Percentiles rank a stretch among this genome's conserved stretches.
phyloP scores from a whole-genome alignment of 108 stramenopile genomes.

The Skeletonema marinoi region DNA sequence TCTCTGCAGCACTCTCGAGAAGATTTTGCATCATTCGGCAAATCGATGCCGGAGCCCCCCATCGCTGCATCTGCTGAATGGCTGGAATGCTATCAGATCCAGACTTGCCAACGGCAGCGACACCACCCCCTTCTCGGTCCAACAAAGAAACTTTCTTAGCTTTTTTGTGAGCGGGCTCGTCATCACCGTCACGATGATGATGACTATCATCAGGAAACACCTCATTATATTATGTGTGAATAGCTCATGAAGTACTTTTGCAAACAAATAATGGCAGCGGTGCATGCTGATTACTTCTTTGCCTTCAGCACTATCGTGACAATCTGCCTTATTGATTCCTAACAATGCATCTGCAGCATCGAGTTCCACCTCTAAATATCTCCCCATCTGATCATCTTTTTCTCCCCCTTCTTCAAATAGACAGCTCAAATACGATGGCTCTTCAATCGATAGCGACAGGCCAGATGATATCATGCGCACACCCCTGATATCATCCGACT shows the following conservation, averaged over 20 bases:
- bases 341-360: background rate
- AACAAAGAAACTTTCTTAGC: no score
- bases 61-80: background rate
- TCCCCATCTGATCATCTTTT: background rate
- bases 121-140: background rate
- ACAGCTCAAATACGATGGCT: constrained; percentile 2
- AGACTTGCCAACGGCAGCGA: background rate
- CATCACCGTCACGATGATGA: no score
- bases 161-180: no score
- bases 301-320: no score
- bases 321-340: no score
- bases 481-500: constrained; percentile 2
- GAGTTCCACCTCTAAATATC: background rate
- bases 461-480: constrained; percentile 5
- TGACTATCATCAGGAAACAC: no score
- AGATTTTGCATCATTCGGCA: constrained; percentile 14
- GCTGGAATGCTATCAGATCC: background rate
- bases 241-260: no score
- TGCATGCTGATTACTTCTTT: no score
- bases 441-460: background rate
- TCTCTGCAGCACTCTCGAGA: background rate
- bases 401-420: background rate
- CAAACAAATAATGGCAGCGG: no score
- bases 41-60: background rate
- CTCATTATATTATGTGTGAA: no score